Percentiles rank a stretch among this genome's conserved stretches.
These are phyloP conservation scores for Starmerella davenportii DNA, from an alignment of 805 yeast genomes.

Conservation along the genomic window DNA sequence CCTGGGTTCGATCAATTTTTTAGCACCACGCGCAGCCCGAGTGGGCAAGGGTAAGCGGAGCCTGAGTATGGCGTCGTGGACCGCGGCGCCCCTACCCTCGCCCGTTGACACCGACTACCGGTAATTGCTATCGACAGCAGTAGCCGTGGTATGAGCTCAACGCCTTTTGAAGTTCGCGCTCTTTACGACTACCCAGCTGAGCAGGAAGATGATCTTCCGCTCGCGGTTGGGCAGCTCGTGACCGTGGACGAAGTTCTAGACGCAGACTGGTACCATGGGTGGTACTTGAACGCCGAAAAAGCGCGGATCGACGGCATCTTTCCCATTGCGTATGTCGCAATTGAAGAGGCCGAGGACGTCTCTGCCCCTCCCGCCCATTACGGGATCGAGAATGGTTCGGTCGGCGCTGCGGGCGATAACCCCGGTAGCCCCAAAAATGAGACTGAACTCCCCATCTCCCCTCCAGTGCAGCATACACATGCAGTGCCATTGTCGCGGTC, in stretches of 20 bases:
- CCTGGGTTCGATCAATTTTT: slow-evolving; percentile 16
- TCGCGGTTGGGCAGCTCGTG: slow-evolving; percentile 48
- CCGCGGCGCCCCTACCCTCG: not conserved
- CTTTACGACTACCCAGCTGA: slow-evolving; percentile 49
- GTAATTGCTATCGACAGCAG: not conserved
- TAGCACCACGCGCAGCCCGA: not conserved
- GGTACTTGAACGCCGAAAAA: slow-evolving; percentile 31
- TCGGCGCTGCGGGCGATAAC: slow-evolving; percentile 8
- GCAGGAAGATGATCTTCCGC: slow-evolving; percentile 69
- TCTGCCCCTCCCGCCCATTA: slow-evolving; percentile 8
- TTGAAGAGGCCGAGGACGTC: slow-evolving; percentile 7
- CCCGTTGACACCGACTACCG: not conserved
- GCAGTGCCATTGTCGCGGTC: not conserved
- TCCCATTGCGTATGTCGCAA: slow-evolving; percentile 69
- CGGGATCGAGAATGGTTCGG: slow-evolving; percentile 11
- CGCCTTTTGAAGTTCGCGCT: slow-evolving; percentile 54
- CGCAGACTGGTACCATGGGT: slow-evolving; percentile 80
- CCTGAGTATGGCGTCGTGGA: not conserved
- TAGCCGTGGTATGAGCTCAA: slow-evolving; percentile 3
- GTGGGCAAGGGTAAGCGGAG: not conserved
- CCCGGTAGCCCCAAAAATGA: not conserved
- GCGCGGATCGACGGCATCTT: slow-evolving; percentile 49
- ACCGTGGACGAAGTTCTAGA: slow-evolving; percentile 68
- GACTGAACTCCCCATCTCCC: slow-evolving; percentile 1
- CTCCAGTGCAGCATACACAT: not conserved